Evolutionary conservation across 441 rosid species (phyloP), one percentile per base, ranked within the genome.

Genomic region (Euphorbia celastroides): DNA sequence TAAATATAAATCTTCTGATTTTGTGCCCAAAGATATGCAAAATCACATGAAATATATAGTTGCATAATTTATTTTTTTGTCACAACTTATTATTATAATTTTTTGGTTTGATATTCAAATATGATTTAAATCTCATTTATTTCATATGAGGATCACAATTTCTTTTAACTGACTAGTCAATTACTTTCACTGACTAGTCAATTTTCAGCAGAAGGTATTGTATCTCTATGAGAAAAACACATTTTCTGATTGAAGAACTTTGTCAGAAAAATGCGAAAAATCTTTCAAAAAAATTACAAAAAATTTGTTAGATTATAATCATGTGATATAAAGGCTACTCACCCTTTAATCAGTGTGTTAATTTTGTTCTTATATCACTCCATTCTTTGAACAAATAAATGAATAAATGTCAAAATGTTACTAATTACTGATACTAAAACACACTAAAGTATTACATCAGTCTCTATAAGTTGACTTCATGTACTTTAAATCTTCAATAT

Each of bases 101-200:
- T n/a, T 30, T 30, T 32, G 46, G 34, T 59, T 19, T 32, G 46
- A 60, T 60, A 44, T 60, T 13, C 63, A 34, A 34, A 60, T 60
- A 16, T 32, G 23, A 32, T 38, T 59, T 44, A 32, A 32, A 31
- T n/a, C 22, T 58, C 9, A 28, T 58, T 31, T 30, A n/a, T 30
- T 59, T 59, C 62, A n/a, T n/a, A n/a, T n/a, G n/a, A n/a, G n/a
- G n/a, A n/a, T n/a, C n/a, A n/a, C n/a, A n/a, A n/a, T n/a, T n/a
- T n/a, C n/a, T n/a, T n/a, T n/a, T n/a, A n/a, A n/a, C n/a, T n/a
- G n/a, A n/a, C n/a, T n/a, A n/a, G n/a, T n/a, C n/a, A n/a, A n/a
- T n/a, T n/a, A n/a, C n/a, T n/a, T n/a, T n/a, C n/a, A n/a, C n/a
- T n/a, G n/a, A n/a, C n/a, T n/a, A n/a, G n/a, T n/a, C n/a, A n/a